Base-by-base conservation (phyloP, 2,329 filamentous ascomycete species). In the Aspergillus puulaauensis region DNA sequence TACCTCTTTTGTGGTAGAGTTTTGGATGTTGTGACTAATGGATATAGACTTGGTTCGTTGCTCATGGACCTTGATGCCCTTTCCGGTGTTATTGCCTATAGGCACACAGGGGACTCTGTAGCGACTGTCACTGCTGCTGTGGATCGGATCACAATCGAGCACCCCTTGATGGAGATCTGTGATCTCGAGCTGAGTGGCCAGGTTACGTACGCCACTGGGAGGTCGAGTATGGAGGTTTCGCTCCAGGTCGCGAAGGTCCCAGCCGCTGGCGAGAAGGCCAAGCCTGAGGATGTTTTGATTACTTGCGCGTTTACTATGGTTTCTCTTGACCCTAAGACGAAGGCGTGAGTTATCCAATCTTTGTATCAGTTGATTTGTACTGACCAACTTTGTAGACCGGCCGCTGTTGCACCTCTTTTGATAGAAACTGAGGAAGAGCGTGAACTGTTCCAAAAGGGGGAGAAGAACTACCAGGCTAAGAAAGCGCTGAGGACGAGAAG, bases 61-160 rank as follows among this genome's bases (percentile, higher is more conserved):
- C 85, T 93, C 60, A 92, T 92, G 88, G 90, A 93, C 61, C 81
- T 93, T 2, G 90, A 93, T 73, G 90, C 90, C 0, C 75, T 93
- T 7, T 89, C 89, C 1, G 90, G 90, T 9, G 84, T 92, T 47
- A 84, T 93, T 56, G 89, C 90, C 17, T 88, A 91, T 73, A 90
- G 88, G 61, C 86, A 89, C 65, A 87, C 86, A 0, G 86, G 86
- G 17, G 86, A 88, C 52, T 75, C 77, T 44, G 84, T 87, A 1
- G 84, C 82, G 2, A 87, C 84, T 2, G 85, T 88, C 35, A 88
- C 85, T 3, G 85, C 85, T 15, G 84, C 84, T 19, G 85, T 84
- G 56, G 85, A 88, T 66, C 75, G 85, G 50, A 88, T 88, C 64
- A 83, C 81, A 3, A 86, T 92, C 64, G 83, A 89, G 48, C 84